A percentile compares a stretch with the other conserved stretches of the same genome.
These are phyloP conservation scores for Colletotrichum tofieldiae DNA, from an alignment of 2,329 filamentous ascomycete species.

Conservation along the genomic window DNA sequence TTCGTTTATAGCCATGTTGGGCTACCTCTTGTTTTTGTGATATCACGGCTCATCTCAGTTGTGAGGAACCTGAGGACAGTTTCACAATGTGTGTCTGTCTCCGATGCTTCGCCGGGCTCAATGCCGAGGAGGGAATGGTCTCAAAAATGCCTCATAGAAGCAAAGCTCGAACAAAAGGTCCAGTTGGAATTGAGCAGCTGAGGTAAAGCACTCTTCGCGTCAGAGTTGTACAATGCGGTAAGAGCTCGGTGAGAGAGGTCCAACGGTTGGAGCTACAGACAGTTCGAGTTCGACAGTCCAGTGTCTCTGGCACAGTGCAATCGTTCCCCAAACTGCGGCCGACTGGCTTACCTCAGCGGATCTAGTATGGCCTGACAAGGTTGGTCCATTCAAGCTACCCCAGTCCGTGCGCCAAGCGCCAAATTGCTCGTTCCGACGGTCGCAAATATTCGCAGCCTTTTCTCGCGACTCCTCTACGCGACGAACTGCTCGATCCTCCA, in stretches of 20 bases:
- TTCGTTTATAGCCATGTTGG: conserved; percentile 45
- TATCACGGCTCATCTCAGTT: conserved; percentile 27
- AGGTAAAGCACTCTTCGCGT: background rate
- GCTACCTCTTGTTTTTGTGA: conserved; percentile 35
- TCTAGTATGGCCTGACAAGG: background rate
- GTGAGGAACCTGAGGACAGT: conserved; percentile 18
- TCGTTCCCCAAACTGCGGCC: background rate
- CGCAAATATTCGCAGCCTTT: conserved; percentile 36
- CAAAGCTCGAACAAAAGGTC: background rate
- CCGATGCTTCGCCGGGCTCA: background rate
- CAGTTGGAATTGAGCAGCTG: no score
- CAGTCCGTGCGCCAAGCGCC: conserved; percentile 33
- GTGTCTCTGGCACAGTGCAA: conserved; percentile 21
- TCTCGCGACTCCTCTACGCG: conserved; percentile 27
- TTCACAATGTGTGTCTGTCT: conserved; percentile 18
- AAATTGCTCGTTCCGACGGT: conserved; percentile 32
- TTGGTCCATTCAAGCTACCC: conserved; percentile 24
- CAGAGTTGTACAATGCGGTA: background rate
- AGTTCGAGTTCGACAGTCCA: conserved; percentile 11
- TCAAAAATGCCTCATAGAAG: background rate
- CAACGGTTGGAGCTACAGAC: conserved; percentile 15
- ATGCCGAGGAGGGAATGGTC: background rate
- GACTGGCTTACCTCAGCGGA: conserved; percentile 29
- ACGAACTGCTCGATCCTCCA: conserved; percentile 13
- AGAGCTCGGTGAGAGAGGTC: conserved; percentile 23